Conservation (phyloP, 345 rosid genomes). For the Euclidium syriacum region DNA sequence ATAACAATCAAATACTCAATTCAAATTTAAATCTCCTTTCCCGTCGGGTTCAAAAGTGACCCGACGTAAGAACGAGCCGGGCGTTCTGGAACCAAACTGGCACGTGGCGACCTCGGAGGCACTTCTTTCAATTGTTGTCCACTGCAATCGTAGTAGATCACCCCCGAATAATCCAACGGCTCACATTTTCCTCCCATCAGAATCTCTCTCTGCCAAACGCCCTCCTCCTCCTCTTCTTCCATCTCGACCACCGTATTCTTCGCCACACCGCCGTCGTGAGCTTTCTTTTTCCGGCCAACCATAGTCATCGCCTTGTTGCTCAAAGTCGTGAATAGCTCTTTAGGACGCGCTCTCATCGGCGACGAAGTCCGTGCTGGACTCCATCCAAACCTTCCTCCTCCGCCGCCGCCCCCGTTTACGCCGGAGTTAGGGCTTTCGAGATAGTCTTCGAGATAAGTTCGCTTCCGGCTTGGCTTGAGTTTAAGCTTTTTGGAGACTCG, state of each 20-base stretch:
- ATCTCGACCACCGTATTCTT: conserved; percentile 13
- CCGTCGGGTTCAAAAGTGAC: conserved; percentile 24
- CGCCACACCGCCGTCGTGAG: conserved; percentile 8
- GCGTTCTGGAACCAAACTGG: conserved; percentile 55
- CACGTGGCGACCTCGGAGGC: conserved; percentile 77
- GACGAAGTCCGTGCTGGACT: conserved; percentile 28
- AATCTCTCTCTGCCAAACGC: conserved; percentile 84
- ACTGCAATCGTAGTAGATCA: conserved; percentile 62
- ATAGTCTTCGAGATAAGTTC: conserved; percentile 20
- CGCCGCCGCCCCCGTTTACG: neutral
- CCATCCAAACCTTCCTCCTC: conserved; percentile 26
- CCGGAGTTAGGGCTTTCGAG: conserved; percentile 16
- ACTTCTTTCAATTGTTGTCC: conserved; percentile 58
- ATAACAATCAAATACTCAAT: neutral
- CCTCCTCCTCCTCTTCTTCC: conserved; percentile 60
- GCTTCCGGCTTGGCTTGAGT: conserved; percentile 18
- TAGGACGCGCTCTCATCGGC: conserved; percentile 39
- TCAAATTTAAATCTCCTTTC: conserved; percentile 11
- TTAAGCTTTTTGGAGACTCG: conserved; percentile 46
- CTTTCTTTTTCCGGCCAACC: conserved; percentile 33
- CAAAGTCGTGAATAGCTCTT: conserved; percentile 42
- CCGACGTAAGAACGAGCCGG: conserved; percentile 24
- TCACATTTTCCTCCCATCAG: conserved; percentile 95
- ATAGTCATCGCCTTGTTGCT: conserved; percentile 54
- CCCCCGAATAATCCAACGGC: conserved; percentile 91